Evolutionary conservation across 495 filamentous ascomycete species (phyloP).

Genomic region (Saxophila tyrrhenica): DNA sequence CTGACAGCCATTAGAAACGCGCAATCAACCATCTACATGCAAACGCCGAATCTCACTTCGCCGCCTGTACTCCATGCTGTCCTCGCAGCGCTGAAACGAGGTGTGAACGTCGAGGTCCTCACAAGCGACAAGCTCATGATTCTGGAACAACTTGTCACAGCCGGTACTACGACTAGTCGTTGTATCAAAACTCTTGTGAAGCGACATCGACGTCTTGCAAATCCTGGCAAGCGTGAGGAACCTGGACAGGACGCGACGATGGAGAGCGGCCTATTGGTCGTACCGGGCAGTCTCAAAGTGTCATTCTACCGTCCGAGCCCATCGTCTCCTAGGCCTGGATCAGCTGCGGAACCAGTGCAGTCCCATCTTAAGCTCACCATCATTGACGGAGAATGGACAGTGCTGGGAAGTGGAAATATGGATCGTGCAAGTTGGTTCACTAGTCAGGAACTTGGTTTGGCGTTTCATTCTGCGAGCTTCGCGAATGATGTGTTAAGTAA

Average conservation of each 20-base stretch:
- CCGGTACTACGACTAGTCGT: slow-evolving; percentile 51
- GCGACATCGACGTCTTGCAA: background rate
- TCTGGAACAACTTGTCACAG: slow-evolving; percentile 60
- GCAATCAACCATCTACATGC: slow-evolving; percentile 44
- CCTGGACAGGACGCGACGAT: background rate
- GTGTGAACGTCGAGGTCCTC: slow-evolving; percentile 50
- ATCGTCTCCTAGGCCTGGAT: slow-evolving; percentile 5
- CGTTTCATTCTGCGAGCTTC: slow-evolving; percentile 37
- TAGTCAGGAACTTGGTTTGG: slow-evolving; percentile 63
- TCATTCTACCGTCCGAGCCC: slow-evolving; percentile 38
- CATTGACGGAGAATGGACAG: slow-evolving; percentile 46
- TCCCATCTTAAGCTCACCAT: slow-evolving; percentile 61
- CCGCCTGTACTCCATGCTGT: slow-evolving; percentile 44
- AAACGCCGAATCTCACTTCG: slow-evolving; percentile 62
- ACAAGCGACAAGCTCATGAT: slow-evolving; percentile 59
- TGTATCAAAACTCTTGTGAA: slow-evolving; percentile 40
- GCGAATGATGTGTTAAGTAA: background rate
- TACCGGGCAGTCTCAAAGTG: slow-evolving; percentile 30
- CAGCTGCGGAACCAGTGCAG: slow-evolving; percentile 44
- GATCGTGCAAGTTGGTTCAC: slow-evolving; percentile 69
- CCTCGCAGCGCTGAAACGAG: slow-evolving; percentile 38
- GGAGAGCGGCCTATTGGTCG: background rate
- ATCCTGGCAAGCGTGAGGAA: background rate
- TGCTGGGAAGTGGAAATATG: slow-evolving; percentile 65
- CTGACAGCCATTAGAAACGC: slow-evolving; percentile 43